phyloP scores from a whole-genome alignment of 176 grass and related monocot genomes.

The Oryza brachyantha region DNA sequence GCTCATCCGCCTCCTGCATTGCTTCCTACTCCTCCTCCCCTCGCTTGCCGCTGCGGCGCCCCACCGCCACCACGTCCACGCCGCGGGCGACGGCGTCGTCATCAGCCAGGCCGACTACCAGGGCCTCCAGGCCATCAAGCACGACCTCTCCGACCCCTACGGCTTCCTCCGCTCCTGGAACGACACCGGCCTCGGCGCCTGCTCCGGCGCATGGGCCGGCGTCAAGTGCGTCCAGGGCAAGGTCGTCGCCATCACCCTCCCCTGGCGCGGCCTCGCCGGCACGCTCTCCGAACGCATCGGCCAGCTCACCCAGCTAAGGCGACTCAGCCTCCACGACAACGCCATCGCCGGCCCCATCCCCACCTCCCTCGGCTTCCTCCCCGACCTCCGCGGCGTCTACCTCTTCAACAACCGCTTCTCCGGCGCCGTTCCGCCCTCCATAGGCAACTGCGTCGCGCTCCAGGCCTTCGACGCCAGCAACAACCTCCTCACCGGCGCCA shows the following conservation, averaged over 20 bases:
- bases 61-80: conserved; percentile 14
- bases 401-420: conserved; percentile 84
- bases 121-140: conserved; percentile 66
- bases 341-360: conserved; percentile 49
- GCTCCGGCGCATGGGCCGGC: conserved; percentile 55
- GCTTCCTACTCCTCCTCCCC: background rate
- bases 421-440: conserved; percentile 44
- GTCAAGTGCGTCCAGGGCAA: conserved; percentile 68
- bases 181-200: conserved; percentile 60
- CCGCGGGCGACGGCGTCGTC: conserved; percentile 42
- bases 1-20: background rate
- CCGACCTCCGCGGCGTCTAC: conserved; percentile 56
- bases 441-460: conserved; percentile 44
- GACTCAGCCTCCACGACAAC: conserved; percentile 69
- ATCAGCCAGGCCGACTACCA: conserved; percentile 61
- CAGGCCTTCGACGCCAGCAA: conserved; percentile 55
- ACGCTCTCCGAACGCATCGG: conserved; percentile 51
- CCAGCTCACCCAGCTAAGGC: conserved; percentile 47
- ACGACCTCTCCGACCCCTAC: conserved; percentile 42
- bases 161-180: conserved; percentile 61
- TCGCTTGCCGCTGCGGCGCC: background rate
- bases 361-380: conserved; percentile 32
- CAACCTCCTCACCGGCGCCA: conserved; percentile 43
- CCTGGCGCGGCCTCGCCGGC: conserved; percentile 55
- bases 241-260: conserved; percentile 62